Base-by-base conservation (phyloP, 495 filamentous ascomycete genomes). In the Pseudotulostoma volvatum region DNA sequence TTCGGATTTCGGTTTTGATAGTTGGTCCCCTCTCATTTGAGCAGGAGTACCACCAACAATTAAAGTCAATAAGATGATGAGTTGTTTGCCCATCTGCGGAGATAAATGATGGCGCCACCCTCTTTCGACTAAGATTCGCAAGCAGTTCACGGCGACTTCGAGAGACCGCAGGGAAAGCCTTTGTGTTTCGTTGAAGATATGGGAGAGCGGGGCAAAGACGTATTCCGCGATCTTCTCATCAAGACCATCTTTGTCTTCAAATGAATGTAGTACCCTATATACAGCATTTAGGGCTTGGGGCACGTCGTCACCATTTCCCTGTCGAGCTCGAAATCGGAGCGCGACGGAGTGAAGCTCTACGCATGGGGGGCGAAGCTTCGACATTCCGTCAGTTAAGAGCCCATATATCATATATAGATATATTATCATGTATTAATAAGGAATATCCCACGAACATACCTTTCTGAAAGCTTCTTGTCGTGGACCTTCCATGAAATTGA, bases 201-300 rank as follows among this genome's bases (percentile, higher is more conserved):
- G 80, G 1, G 82, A 84, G 0, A 99, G 60, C 0, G 90, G 90
- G 47, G 93, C 90, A 66, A 96, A 96, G 46, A 80, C 72, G 62
- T 94, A 99, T 54, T 95, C 84, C 5, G 86, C 90, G 18, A 95
- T 61, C 54, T 84, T 85, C 37, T 74, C 66, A 51, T 94, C 84
- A 8, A 95, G 61, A 0, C 67, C 60, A 23, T 69, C 61, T 34
- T 62, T 59, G 33, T 43, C 50, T 28, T 64, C 60, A 46, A 80
- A 63, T 23, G 60, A 52, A 3, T 66, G 55, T 17, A 92, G 57
- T 14, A 68, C 48, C 9, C 46, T 40, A 31, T 64, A 60, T 2
- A 93, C 60, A 0, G 63, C 51, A 18, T 73, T 63, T 17, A 80
- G 61, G 17, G 69, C 65, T 31, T 52, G 47, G 7, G 66, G 54